Evolutionary conservation across 1,139 yeast genomes (phyloP).

Genomic region (Hyphopichia buzzinii): DNA sequence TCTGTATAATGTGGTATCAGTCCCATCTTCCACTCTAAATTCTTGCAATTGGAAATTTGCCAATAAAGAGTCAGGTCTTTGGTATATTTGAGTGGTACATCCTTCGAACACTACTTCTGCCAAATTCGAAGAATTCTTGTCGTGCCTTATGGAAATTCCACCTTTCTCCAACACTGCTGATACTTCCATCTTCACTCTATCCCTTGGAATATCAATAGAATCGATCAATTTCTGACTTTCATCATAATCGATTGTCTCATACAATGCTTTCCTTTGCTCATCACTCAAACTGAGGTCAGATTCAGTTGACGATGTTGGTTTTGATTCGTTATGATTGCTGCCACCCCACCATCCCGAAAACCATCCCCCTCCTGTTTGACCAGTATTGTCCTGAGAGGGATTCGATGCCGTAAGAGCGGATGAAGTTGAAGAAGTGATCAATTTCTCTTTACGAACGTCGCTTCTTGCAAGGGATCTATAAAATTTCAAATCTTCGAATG

Average conservation of each 20-base stretch:
- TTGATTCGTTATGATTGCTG: constrained; percentile 7
- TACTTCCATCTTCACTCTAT: constrained; percentile 65
- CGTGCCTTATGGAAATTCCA: constrained; percentile 60
- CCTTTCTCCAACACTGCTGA: constrained; percentile 73
- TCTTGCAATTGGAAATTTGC: constrained; percentile 75
- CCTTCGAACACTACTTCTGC: constrained; percentile 85
- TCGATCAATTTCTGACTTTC: constrained; percentile 57
- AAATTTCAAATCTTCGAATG: constrained; percentile 78
- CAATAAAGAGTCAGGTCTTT: constrained; percentile 76
- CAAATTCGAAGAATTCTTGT: constrained; percentile 41
- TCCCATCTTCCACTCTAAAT: constrained; percentile 84
- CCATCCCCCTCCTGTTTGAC: constrained; percentile 43
- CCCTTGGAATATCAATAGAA: constrained; percentile 68
- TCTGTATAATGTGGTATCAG: constrained; percentile 68
- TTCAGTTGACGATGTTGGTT: constrained; percentile 15
- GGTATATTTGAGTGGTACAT: constrained; percentile 68
- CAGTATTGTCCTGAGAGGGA: not conserved
- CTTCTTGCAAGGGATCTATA: constrained; percentile 78
- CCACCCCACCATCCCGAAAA: constrained; percentile 61
- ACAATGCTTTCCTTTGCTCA: constrained; percentile 77
- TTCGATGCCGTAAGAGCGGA: not conserved
- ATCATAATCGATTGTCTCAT: constrained; percentile 91
- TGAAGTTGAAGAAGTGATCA: constrained; percentile 4
- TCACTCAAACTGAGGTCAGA: constrained; percentile 48
- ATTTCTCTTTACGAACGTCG: constrained; percentile 58